Conservation (phyloP, 2,329 filamentous ascomycete genomes). For the Aspergillus piperis region DNA sequence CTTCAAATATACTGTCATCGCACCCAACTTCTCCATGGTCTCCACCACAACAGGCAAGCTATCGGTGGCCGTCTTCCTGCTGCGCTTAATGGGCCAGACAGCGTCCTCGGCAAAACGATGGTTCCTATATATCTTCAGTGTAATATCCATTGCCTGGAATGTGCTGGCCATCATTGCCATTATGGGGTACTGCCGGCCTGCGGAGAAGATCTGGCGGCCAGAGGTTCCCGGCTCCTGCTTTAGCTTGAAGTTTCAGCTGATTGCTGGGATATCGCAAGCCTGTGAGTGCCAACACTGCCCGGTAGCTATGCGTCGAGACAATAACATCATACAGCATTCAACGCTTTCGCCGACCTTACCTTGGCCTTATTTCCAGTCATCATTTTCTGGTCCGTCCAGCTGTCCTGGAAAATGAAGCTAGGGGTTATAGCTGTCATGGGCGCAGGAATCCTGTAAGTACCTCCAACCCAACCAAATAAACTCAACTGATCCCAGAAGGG, state of each 20-base stretch:
- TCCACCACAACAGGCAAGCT: slow-evolving; percentile 21
- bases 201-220: slow-evolving; percentile 16
- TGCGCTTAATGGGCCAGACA: slow-evolving; percentile 14
- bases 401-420: slow-evolving; percentile 13
- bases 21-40: slow-evolving; percentile 18
- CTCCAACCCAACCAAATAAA: too few species aligned
- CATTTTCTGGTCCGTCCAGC: slow-evolving; percentile 14
- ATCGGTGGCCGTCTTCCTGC: slow-evolving; percentile 19
- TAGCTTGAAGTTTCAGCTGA: slow-evolving; percentile 12
- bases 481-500: not conserved
- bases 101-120: slow-evolving; percentile 11
- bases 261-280: slow-evolving; percentile 15
- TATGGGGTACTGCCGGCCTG: slow-evolving; percentile 17
- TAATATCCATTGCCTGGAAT: slow-evolving; percentile 18
- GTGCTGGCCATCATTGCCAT: slow-evolving; percentile 16
- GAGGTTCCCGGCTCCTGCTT: slow-evolving; percentile 17
- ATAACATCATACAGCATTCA: slow-evolving; percentile 11
- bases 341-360: slow-evolving; percentile 16
- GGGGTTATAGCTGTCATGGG: slow-evolving; percentile 16
- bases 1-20: slow-evolving; percentile 18
- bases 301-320: not conserved
- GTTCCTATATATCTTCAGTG: slow-evolving; percentile 17
- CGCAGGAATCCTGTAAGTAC: slow-evolving; percentile 11
- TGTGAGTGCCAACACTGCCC: not conserved
- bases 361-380: slow-evolving; percentile 15